Evolutionary conservation across 2,329 filamentous ascomycete species (phyloP).

Genomic region (Claviceps digitariae): DNA sequence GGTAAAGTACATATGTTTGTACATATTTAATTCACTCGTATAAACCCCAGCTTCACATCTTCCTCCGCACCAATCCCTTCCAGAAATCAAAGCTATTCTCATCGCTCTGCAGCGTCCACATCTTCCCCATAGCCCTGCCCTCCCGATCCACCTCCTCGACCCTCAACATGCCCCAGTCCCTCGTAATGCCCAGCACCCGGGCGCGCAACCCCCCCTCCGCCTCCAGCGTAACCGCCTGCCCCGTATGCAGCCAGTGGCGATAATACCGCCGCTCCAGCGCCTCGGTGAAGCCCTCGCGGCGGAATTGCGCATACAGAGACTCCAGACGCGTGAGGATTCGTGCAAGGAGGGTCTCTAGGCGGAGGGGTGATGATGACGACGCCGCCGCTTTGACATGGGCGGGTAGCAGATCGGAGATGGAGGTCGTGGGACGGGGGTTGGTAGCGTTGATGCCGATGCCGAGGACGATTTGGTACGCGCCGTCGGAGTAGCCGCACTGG

Average conservation of each 20-base stretch:
- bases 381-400: constrained; percentile 16
- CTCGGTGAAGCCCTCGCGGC: constrained; percentile 58
- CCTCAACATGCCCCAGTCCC: constrained; percentile 78
- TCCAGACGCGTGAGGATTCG: constrained; percentile 70
- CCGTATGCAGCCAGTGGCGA: constrained; percentile 70
- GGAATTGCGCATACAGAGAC: constrained; percentile 60
- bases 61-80: constrained; percentile 70
- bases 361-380: constrained; percentile 35
- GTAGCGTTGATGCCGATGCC: constrained; percentile 79
- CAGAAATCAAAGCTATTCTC: constrained; percentile 99
- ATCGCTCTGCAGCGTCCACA: constrained; percentile 83
- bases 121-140: constrained; percentile 60
- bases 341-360: constrained; percentile 69
- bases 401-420: constrained; percentile 59
- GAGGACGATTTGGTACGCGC: constrained; percentile 70
- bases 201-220: constrained; percentile 63
- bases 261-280: constrained; percentile 70
- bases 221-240: constrained; percentile 61
- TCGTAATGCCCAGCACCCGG: constrained; percentile 71
- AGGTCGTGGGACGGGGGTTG: constrained; percentile 77
- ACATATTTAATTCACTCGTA: neutral
- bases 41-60: constrained; percentile 35
- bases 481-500: constrained; percentile 67
- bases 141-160: constrained; percentile 70
- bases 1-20: too few relatives aligned